Percentiles rank a stretch among this genome's conserved stretches.
phyloP scores from a whole-genome alignment of 2,329 filamentous ascomycete genomes.

The Dothideomycetidae sp. region DNA sequence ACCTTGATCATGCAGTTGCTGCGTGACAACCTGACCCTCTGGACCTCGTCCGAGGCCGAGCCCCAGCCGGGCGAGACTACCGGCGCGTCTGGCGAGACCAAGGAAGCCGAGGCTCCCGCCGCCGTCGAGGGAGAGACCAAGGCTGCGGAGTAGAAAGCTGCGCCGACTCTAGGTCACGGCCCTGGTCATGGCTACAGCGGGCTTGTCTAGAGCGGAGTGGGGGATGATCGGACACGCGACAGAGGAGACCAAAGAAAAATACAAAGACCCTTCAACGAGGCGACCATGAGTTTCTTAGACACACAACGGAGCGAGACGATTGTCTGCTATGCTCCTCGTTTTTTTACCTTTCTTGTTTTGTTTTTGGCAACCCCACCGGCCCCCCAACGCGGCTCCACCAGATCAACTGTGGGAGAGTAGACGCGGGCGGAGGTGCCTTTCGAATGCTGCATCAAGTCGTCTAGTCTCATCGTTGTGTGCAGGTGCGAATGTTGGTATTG shows the following conservation, averaged over 20 bases:
- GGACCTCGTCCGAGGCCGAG: conserved; percentile 98
- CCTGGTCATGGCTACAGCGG: too few relatives aligned
- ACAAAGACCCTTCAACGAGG: not conserved
- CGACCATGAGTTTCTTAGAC: not conserved
- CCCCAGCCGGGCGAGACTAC: conserved; percentile 40
- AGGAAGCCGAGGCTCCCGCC: conserved; percentile 41
- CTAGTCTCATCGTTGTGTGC: too few relatives aligned
- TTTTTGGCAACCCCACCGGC: not conserved
- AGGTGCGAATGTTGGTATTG: too few relatives aligned
- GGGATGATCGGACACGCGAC: too few relatives aligned
- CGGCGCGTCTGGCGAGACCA: conserved; percentile 33
- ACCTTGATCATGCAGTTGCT: conserved; percentile 98
- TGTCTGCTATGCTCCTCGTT: not conserved
- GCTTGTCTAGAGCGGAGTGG: not conserved
- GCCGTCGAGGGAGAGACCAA: conserved; percentile 38
- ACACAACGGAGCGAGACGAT: not conserved
- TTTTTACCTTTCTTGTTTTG: not conserved
- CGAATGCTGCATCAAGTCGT: not conserved
- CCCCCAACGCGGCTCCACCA: not conserved
- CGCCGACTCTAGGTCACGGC: conserved; percentile 1
- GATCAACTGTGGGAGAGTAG: not conserved
- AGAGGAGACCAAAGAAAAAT: not conserved
- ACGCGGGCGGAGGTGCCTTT: not conserved
- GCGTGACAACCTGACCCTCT: conserved; percentile 94
- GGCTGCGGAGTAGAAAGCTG: conserved; percentile 26